Conservation (phyloP, 1,139 yeast species). For the Candida labiduridarum region DNA sequence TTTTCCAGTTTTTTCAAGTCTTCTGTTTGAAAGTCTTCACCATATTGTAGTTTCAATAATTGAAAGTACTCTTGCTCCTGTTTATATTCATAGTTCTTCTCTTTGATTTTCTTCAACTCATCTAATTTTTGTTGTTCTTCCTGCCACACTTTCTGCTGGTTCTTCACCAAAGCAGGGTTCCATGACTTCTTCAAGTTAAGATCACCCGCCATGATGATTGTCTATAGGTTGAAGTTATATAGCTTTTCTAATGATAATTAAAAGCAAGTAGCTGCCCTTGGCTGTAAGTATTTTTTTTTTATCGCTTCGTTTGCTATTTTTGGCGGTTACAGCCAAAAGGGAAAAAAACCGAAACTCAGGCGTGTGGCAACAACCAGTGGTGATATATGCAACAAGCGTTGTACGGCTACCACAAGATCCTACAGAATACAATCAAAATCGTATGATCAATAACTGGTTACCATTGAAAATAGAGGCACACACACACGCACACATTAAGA, state of each 20-base stretch:
- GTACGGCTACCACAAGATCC: too few relatives aligned
- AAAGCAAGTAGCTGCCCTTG: too few relatives aligned
- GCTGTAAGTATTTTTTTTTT: too few relatives aligned
- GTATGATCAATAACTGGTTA: too few relatives aligned
- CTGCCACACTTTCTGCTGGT: slow-evolving; percentile 85
- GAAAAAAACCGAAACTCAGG: too few relatives aligned
- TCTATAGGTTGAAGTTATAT: neutral
- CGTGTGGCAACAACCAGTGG: too few relatives aligned
- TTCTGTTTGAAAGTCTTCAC: slow-evolving; percentile 27
- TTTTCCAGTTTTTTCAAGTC: slow-evolving; percentile 42
- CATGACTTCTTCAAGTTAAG: slow-evolving; percentile 90
- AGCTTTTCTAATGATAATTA: too few relatives aligned
- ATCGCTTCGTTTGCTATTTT: too few relatives aligned
- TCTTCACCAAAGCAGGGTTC: slow-evolving; percentile 88
- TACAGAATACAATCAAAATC: too few relatives aligned
- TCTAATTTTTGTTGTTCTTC: slow-evolving; percentile 76
- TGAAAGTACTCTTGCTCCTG: slow-evolving; percentile 67
- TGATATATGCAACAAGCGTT: too few relatives aligned
- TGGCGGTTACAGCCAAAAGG: too few relatives aligned
- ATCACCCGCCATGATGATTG: slow-evolving; percentile 64
- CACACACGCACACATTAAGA: neutral
- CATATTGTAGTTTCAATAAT: slow-evolving; percentile 55
- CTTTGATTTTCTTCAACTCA: slow-evolving; percentile 68
- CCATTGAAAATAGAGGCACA: too few relatives aligned
- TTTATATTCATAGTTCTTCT: slow-evolving; percentile 64